These are phyloP conservation scores for Marasmius oreades DNA, from an alignment of 1,284 basidiomycete species.

Conservation along the genomic window DNA sequence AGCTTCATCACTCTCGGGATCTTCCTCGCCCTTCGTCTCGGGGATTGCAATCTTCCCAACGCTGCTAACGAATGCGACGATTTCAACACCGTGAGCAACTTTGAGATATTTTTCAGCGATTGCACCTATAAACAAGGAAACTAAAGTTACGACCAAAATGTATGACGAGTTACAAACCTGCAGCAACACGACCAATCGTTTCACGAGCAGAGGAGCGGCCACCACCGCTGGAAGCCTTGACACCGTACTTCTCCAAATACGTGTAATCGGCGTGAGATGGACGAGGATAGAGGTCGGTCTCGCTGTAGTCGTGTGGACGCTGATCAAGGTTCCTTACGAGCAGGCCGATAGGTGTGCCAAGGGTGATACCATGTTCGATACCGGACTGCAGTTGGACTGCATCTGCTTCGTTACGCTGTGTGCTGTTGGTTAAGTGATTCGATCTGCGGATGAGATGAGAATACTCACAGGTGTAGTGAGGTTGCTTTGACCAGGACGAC, in stretches of 20 bases:
- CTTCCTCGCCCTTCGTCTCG: conserved; percentile 37
- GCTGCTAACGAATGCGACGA: conserved; percentile 95
- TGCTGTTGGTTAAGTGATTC: conserved; percentile 7
- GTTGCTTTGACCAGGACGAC: conserved; percentile 94
- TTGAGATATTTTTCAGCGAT: conserved; percentile 97
- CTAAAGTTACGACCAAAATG: conserved; percentile 1
- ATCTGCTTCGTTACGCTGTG: conserved; percentile 94
- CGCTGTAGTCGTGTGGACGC: conserved; percentile 96
- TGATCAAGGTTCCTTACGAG: conserved; percentile 98
- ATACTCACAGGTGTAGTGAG: conserved; percentile 88
- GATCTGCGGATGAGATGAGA: conserved; percentile 2
- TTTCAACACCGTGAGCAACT: conserved; percentile 86
- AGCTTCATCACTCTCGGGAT: conserved; percentile 65
- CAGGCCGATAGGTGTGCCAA: conserved; percentile 96
- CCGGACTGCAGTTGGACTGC: conserved; percentile 94
- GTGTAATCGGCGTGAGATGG: conserved; percentile 99
- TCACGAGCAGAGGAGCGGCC: conserved; percentile 94
- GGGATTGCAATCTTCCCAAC: conserved; percentile 92
- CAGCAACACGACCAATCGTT: conserved; percentile 73
- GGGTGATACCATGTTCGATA: conserved; percentile 89
- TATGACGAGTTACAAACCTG: conserved; percentile 15
- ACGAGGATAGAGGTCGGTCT: conserved; percentile 96
- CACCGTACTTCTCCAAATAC: conserved; percentile 95
- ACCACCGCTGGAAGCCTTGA: conserved; percentile 97
- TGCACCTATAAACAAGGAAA: conserved; percentile 55